phyloP scores from a whole-genome alignment of 176 grass and related monocot genomes.

The Calamus simplicifolius region DNA sequence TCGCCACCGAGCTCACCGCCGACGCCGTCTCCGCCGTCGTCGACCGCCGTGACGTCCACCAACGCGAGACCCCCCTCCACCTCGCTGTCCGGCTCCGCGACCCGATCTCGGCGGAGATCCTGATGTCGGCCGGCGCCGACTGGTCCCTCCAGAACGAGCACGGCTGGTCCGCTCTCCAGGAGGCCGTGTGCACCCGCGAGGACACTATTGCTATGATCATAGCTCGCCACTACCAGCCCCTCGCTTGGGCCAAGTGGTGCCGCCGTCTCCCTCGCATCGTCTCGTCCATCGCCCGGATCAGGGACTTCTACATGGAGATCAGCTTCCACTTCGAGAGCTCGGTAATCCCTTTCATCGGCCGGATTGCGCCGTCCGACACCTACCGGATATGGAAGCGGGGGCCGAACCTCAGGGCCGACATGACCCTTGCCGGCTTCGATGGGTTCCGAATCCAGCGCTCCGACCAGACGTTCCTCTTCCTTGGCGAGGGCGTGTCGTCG shows the following conservation, averaged over 20 bases:
- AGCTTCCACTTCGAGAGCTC: constrained; percentile 98
- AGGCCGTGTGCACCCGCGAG: constrained; percentile 80
- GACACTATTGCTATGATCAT: constrained; percentile 83
- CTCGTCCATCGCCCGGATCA: constrained; percentile 59
- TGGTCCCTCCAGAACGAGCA: constrained; percentile 95
- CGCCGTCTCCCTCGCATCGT: constrained; percentile 76
- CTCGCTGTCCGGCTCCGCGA: constrained; percentile 83
- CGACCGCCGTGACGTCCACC: constrained; percentile 83
- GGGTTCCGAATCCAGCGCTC: constrained; percentile 91
- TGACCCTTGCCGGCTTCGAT: constrained; percentile 87
- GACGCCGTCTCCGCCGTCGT: constrained; percentile 61
- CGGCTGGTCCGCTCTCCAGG: constrained; percentile 90
- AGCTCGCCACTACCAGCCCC: constrained; percentile 89
- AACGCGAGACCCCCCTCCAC: constrained; percentile 85
- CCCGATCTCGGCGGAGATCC: constrained; percentile 59
- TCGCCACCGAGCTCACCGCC: constrained; percentile 49
- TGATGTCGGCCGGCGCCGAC: constrained; percentile 84
- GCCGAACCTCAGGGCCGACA: constrained; percentile 57
- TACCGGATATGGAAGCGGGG: constrained; percentile 98
- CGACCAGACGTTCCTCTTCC: constrained; percentile 85
- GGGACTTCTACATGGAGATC: constrained; percentile 99
- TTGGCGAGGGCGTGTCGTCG: constrained; percentile 44
- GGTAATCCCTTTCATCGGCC: constrained; percentile 88
- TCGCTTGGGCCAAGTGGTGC: constrained; percentile 99
- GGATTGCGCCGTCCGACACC: constrained; percentile 90